Conservation (phyloP, 2,329 filamentous ascomycete genomes). For the Penicillium brasilianum region DNA sequence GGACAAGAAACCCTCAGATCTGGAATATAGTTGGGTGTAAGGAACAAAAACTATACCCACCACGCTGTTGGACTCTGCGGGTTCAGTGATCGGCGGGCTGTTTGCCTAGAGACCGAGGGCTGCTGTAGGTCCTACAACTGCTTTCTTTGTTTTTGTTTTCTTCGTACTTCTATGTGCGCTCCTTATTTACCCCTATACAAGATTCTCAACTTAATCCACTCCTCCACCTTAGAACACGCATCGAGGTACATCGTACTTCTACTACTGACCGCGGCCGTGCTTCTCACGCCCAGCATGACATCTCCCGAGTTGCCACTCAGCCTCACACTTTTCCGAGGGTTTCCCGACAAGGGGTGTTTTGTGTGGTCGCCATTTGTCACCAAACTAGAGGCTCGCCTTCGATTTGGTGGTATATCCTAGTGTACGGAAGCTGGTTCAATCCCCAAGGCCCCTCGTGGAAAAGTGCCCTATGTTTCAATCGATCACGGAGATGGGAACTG, state of each 20-base stretch:
- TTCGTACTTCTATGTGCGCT: not conserved
- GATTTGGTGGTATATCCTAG: constrained; percentile 59
- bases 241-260: not conserved
- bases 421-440: constrained; percentile 52
- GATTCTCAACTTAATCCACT: not conserved
- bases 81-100: not conserved
- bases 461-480: constrained; percentile 63
- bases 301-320: not conserved
- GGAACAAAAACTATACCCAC: not conserved
- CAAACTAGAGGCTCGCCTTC: constrained; percentile 67
- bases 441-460: constrained; percentile 58
- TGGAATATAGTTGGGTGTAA: not conserved
- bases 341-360: constrained; percentile 47
- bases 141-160: not conserved
- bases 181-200: not conserved
- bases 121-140: not conserved
- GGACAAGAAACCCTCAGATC: not conserved
- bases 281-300: not conserved
- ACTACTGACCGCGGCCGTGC: not conserved
- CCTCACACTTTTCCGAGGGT: constrained; percentile 58
- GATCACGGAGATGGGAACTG: constrained; percentile 20
- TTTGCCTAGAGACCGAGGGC: not conserved
- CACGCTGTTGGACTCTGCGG: not conserved
- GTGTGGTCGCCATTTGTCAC: constrained; percentile 67
- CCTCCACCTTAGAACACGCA: not conserved